Percentiles rank a stretch among this genome's conserved stretches.
phyloP scores from a whole-genome alignment of 2,329 filamentous ascomycete genomes.

The Lasiodiplodia citricola region DNA sequence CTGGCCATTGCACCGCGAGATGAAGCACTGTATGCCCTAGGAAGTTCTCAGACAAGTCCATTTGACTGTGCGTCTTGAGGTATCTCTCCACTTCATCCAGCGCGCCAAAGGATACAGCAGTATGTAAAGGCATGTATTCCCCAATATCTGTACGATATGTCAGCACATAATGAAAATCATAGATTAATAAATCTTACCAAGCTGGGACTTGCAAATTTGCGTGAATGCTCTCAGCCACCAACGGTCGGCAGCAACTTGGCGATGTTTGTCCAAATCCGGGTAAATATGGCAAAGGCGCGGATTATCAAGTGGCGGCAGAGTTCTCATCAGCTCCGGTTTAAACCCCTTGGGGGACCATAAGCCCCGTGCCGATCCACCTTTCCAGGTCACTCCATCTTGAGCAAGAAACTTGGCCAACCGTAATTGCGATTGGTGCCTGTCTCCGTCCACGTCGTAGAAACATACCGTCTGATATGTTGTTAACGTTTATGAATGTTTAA shows the following conservation, averaged over 20 bases:
- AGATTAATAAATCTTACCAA: background rate
- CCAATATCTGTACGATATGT: background rate
- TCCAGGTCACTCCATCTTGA: background rate
- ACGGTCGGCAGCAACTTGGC: background rate
- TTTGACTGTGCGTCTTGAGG: background rate
- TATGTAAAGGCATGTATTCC: background rate
- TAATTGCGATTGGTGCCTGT: background rate
- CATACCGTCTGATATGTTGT: background rate
- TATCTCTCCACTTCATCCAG: background rate
- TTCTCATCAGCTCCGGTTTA: background rate
- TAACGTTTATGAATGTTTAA: background rate
- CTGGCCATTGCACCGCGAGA: background rate
- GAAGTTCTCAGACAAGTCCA: background rate
- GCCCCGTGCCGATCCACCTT: background rate
- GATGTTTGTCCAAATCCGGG: too few relatives aligned
- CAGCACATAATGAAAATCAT: background rate
- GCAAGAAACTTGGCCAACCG: background rate
- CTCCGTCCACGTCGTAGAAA: too few relatives aligned
- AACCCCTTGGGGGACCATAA: too few relatives aligned
- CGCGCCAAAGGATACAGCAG: background rate
- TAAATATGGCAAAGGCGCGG: too few relatives aligned
- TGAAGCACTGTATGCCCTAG: background rate
- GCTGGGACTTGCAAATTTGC: background rate
- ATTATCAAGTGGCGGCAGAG: background rate
- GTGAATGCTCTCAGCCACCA: background rate